Base-by-base conservation (phyloP, 352 stramenopile genomes). In the Globisporangium cederbergense region DNA sequence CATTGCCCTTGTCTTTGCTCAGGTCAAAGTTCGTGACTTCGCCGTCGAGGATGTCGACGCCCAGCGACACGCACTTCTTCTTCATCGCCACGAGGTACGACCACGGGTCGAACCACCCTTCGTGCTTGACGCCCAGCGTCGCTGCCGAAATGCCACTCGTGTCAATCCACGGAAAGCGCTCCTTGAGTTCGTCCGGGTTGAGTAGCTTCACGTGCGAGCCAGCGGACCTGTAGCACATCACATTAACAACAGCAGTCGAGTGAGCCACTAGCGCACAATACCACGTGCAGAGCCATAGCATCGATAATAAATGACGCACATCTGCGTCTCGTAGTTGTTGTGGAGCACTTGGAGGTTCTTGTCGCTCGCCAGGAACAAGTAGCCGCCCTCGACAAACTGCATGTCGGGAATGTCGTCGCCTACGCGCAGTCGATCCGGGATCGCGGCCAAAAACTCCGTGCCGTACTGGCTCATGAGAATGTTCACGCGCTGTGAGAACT, bases 61-160 rank as follows among this genome's bases (percentile, higher is more conserved):
- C 86, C 14, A 95, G 66, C n/a, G 75, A 64, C 3, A 85, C 59
- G 63, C 78, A 85, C 70, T 91, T 92, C 40, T 72, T 76, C 69
- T 91, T 92, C 65, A 95, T 83, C 13, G 83, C 84, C 10, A 68
- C 77, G 55, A 95, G 70, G 65, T 81, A 93, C 4, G 83, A 82
- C 86, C 86, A 95, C 4, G 86, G 86, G 45, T 95, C 86, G 66
- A 95, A 95, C 86, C 86, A 95, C 20, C 86, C 86, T 49, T 93
- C 81, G 53, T 93, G 63, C 46, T 88, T 80, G 22, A 89, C 64
- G 9, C 86, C 86, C 16, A 95, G 65, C 14, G 85, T 78, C 7
- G 75, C 86, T 36, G 76, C 73, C 14, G 77, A 70, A 4, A 95
- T 71, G 3, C 78, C 86, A 4, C 85, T 74, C 28, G 79, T 84